Conservation (phyloP, 139 green algal genomes). For the Closterium sp. region DNA sequence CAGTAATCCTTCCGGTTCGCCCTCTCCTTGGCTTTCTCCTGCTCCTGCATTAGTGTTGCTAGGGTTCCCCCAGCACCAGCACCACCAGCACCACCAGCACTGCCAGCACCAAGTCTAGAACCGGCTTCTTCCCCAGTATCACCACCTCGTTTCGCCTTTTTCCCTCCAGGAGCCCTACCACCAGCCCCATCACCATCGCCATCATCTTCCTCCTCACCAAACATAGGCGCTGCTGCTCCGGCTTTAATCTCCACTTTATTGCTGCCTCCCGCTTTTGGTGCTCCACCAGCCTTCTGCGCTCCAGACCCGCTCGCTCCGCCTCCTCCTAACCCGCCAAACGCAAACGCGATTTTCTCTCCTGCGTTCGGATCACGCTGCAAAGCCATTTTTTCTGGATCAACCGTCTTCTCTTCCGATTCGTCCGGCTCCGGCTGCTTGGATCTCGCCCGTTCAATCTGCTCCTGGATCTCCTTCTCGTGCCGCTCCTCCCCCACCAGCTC, state of each 20-base stretch:
- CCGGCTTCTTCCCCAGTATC: neutral
- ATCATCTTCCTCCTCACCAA: neutral
- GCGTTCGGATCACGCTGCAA: slow-evolving; percentile 9
- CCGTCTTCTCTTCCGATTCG: neutral
- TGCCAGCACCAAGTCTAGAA: neutral
- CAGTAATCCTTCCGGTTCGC: slow-evolving; percentile 60
- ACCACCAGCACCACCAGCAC: neutral
- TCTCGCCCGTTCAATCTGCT: slow-evolving; percentile 41
- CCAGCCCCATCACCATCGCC: neutral
- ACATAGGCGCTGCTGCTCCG: neutral
- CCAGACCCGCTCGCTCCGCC: neutral
- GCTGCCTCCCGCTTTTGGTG: neutral
- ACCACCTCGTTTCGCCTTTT: neutral
- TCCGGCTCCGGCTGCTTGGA: slow-evolving; percentile 19
- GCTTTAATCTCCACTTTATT: neutral
- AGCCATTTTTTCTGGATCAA: neutral
- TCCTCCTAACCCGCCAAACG: neutral
- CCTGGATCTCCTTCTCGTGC: slow-evolving; percentile 24
- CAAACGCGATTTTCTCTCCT: slow-evolving; percentile 15
- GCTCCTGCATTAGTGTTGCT: slow-evolving; percentile 19
- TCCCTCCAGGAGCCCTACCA: neutral
- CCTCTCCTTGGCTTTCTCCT: slow-evolving; percentile 30
- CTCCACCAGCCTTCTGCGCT: neutral
- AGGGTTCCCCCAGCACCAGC: neutral
- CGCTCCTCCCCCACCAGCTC: slow-evolving; percentile 44